Evolutionary conservation across 495 filamentous ascomycete genomes (phyloP), one percentile per base, ranked within the genome.

Genomic region (Echria macrotheca): DNA sequence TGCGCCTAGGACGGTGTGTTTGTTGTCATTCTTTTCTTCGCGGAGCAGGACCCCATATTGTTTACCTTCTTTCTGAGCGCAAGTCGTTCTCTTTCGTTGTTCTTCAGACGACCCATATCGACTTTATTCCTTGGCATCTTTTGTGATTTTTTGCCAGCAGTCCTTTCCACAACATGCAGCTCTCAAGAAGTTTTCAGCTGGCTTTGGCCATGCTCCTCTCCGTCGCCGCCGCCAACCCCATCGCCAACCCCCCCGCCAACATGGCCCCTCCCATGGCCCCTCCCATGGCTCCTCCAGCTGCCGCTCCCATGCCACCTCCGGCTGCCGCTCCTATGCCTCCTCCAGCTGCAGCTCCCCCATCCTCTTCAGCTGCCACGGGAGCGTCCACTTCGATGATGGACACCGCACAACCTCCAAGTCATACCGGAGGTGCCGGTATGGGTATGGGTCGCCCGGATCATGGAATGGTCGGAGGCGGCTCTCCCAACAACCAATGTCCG

Each of bases 11-110:
- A 49, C 46, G 46, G 23, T 49, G 21, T 48, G 46, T 48, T 48
- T 39, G 46, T 52, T 52, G 49, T 52, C 49, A 52, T 52, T 52
- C 49, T 45, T 52, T 52, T 52, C 40, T 50, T 44, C 17, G 21
- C 24, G 38, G 47, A 50, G 47, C 47, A 31, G 47, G 47, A 50
- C 43, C 42, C 39, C 33, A 37, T 19, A 11, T 41, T 37, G 12
- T 50, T 50, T 35, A 22, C 18, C 36, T 49, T 50, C 47, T 50
- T n/a, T 50, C 47, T 31, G 49, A 52, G 49, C 49, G 49, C 49
- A 8, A 52, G 49, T 28, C 49, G 49, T 52, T 52, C 49, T 44
- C 49, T 52, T 44, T 44, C n/a, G n/a, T n/a, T n/a, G 44, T 28
- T 44, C 15, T 17, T 35, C 14, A 10, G 22, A 48, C 33, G 36